phyloP scores from a whole-genome alignment of 441 rosid species.

The Erysimum cheiri region DNA sequence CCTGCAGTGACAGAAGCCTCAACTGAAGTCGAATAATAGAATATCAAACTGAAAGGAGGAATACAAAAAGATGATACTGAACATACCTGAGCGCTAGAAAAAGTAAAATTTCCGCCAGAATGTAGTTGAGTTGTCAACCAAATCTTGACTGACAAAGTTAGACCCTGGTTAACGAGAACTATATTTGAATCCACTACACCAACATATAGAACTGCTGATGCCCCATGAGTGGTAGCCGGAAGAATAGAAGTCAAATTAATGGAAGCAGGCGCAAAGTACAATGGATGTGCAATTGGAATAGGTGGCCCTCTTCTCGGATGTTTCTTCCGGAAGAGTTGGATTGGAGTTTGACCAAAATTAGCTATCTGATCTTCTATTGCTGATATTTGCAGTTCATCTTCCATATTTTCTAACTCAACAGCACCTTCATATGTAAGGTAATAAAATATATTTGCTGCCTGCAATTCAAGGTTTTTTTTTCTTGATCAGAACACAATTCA shows the following conservation, averaged over 20 bases:
- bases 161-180: conserved; percentile 90
- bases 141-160: conserved; percentile 87
- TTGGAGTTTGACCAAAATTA: conserved; percentile 99
- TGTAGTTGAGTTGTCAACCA: conserved; percentile 98
- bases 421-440: conserved; percentile 98
- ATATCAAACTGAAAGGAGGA: conserved; percentile 5
- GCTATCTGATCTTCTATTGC: conserved; percentile 99
- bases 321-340: conserved; percentile 93
- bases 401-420: conserved; percentile 89
- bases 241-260: conserved; percentile 85
- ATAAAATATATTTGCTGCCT: conserved; percentile 98
- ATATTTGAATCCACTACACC: conserved; percentile 80
- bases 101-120: conserved; percentile 96
- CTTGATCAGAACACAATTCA: conserved; percentile 24
- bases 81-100: conserved; percentile 90
- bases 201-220: conserved; percentile 77
- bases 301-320: conserved; percentile 99
- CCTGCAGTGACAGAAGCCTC: conserved; percentile 56
- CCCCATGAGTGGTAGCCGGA: conserved; percentile 60
- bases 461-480: conserved; percentile 42
- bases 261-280: conserved; percentile 91
- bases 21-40: conserved; percentile 27
- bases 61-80: conserved; percentile 13
- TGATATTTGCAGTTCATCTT: conserved; percentile 93
- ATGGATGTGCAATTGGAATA: conserved; percentile 95